These are phyloP conservation scores for Nakazawaea populi DNA, from an alignment of 805 yeast species.

Conservation along the genomic window DNA sequence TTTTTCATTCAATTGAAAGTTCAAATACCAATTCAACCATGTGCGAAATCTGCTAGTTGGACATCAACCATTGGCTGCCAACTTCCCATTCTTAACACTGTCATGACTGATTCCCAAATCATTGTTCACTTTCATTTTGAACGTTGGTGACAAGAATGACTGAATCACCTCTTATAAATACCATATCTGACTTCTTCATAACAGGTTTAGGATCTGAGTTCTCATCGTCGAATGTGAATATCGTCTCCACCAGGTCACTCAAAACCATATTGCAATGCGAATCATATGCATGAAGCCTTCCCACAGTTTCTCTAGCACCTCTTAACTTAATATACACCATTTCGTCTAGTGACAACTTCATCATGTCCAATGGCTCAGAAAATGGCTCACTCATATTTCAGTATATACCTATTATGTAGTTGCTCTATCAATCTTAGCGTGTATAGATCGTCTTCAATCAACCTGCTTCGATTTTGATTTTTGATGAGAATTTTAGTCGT, in stretches of 20 bases:
- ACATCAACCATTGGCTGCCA: no score
- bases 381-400: slow-evolving; percentile 7
- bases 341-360: slow-evolving; percentile 84
- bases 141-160: slow-evolving; percentile 64
- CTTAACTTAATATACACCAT: slow-evolving; percentile 81
- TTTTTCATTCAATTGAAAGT: no score
- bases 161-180: slow-evolving; percentile 96
- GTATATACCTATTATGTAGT: background rate
- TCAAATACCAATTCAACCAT: no score
- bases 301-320: slow-evolving; percentile 90
- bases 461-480: no score
- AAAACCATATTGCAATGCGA: slow-evolving; percentile 95
- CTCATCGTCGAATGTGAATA: slow-evolving; percentile 51
- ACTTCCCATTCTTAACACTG: no score
- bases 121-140: slow-evolving; percentile 1
- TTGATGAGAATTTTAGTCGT: no score
- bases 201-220: slow-evolving; percentile 35
- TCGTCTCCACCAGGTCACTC: slow-evolving; percentile 86
- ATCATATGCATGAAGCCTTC: slow-evolving; percentile 89
- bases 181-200: slow-evolving; percentile 71
- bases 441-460: no score
- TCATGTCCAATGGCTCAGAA: slow-evolving; percentile 84
- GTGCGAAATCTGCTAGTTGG: no score
- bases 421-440: background rate
- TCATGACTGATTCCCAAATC: background rate